phyloP scores from a whole-genome alignment of 768 basidiomycete genomes.

The Boletus eberwhitei region DNA sequence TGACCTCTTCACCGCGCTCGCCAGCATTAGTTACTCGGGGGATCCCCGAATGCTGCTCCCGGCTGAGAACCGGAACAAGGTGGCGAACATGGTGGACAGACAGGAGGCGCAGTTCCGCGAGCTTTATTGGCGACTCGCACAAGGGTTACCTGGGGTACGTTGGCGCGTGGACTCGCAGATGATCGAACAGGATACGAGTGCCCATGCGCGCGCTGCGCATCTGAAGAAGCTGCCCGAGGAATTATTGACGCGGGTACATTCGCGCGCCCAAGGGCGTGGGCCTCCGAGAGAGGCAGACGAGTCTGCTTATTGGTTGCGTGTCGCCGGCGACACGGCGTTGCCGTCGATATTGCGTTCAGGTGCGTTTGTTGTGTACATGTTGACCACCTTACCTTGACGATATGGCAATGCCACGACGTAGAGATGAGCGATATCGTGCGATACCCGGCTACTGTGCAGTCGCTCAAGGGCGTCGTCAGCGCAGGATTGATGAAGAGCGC shows the following conservation, averaged over 20 bases:
- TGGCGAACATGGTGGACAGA: slow-evolving; percentile 86
- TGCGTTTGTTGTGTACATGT: slow-evolving; percentile 25
- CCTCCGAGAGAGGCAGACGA: slow-evolving; percentile 60
- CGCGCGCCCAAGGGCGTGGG: slow-evolving; percentile 28
- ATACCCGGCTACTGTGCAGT: slow-evolving; percentile 79
- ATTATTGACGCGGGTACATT: slow-evolving; percentile 55
- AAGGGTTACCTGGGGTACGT: slow-evolving; percentile 75
- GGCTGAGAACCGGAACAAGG: slow-evolving; percentile 91
- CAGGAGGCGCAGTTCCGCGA: slow-evolving; percentile 83
- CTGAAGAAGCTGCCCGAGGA: slow-evolving; percentile 74
- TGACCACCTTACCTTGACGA: background rate
- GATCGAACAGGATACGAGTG: slow-evolving; percentile 73
- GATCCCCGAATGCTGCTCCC: slow-evolving; percentile 94
- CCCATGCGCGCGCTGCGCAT: slow-evolving; percentile 68
- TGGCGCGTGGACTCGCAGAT: slow-evolving; percentile 51
- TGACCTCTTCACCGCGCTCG: slow-evolving; percentile 80
- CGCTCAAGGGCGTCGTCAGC: slow-evolving; percentile 80
- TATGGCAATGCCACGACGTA: slow-evolving; percentile 24
- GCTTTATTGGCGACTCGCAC: slow-evolving; percentile 77
- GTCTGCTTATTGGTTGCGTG: slow-evolving; percentile 66
- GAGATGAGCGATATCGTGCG: slow-evolving; percentile 79
- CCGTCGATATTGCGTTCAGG: slow-evolving; percentile 51
- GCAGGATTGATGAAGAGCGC: slow-evolving; percentile 78
- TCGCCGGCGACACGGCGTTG: slow-evolving; percentile 64
- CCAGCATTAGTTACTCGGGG: slow-evolving; percentile 81